Evolutionary conservation across 2,329 filamentous ascomycete genomes (phyloP), one percentile per base, ranked within the genome.

Genomic region (Zymoseptoria brevis): DNA sequence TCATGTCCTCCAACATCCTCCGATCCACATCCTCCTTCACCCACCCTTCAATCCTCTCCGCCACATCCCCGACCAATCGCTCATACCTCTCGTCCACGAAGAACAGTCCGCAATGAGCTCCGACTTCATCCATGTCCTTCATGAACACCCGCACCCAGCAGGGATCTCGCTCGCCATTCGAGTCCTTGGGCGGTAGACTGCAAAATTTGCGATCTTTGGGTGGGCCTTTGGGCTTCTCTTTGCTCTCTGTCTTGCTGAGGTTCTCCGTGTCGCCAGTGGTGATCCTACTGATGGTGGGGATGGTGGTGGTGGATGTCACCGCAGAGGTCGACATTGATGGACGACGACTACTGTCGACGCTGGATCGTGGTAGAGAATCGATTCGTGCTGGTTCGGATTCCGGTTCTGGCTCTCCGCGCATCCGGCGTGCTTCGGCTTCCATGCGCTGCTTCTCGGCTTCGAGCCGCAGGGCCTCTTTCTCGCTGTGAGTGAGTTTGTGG

Each of bases 61-160:
- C 69, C 29, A 74, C 72, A 58, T 74, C 71, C 8, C 71, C 72
- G 8, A 75, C 71, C 53, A 75, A 57, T 8, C 67, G 58, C 61
- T 74, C 71, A 58, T 75, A 75, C 59, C 71, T 60, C 60, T 85
- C 80, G 6, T 87, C 86, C 0, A 84, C 75, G 11, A 89, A 83
- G 75, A 96, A 96, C 55, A 96, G 76, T 0, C 88, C 87, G 62
- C 89, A 93, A 71, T 96, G 91, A 8, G 91, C 92, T 6, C 84
- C 86, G 0, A 96, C 88, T 73, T 96, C 89, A 69, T 96, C 91
- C 61, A 94, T 85, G 56, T 85, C 86, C 59, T 87, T 82, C 88
- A 96, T 94, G 67, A 85, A 86, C 2, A 96, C 82, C 51, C 86
- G 80, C 0, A 91, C 77, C 91, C 92, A 96, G 16, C 86, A 83